Conservation (phyloP, 768 basidiomycete species). For the Psilocybe cyanescens region DNA sequence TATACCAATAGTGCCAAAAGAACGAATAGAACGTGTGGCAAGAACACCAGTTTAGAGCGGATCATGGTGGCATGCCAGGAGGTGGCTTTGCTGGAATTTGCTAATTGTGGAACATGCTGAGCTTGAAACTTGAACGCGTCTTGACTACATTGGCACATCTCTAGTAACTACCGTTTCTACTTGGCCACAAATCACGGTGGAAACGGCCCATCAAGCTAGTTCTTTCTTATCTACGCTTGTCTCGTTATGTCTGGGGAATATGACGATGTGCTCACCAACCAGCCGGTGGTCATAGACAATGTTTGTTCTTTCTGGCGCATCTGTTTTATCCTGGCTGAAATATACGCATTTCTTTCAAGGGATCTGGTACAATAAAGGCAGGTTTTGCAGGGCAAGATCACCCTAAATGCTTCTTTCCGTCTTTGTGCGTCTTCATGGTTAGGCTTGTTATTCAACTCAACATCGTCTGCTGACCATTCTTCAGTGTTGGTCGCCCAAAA, state of each 20-base stretch:
- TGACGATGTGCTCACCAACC: slow-evolving; percentile 95
- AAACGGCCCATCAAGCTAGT: slow-evolving; percentile 12
- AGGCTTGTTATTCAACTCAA: slow-evolving; percentile 29
- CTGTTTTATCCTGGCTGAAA: slow-evolving; percentile 16
- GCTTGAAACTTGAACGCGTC: slow-evolving; percentile 29
- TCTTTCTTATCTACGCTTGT: slow-evolving; percentile 13
- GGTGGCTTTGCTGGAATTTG: background rate
- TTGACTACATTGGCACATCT: background rate
- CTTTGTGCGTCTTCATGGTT: slow-evolving; percentile 78
- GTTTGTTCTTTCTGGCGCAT: slow-evolving; percentile 48
- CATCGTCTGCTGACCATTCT: slow-evolving; percentile 26
- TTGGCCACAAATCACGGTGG: slow-evolving; percentile 1
- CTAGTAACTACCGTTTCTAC: slow-evolving; percentile 8
- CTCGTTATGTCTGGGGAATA: slow-evolving; percentile 78
- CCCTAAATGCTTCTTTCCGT: slow-evolving; percentile 99
- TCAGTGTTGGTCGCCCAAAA: slow-evolving; percentile 94
- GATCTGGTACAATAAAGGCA: slow-evolving; percentile 98
- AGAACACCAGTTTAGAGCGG: slow-evolving; percentile 4
- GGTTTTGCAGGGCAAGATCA: slow-evolving; percentile 99
- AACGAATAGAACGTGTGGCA: slow-evolving; percentile 18
- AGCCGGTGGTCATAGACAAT: slow-evolving; percentile 99
- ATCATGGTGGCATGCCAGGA: slow-evolving; percentile 22
- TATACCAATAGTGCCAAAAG: slow-evolving; percentile 21
- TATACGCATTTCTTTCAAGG: slow-evolving; percentile 54
- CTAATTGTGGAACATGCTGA: slow-evolving; percentile 26